These are phyloP conservation scores for Thielaviopsis ethacetica DNA, from an alignment of 2,329 filamentous ascomycete genomes.

Conservation along the genomic window DNA sequence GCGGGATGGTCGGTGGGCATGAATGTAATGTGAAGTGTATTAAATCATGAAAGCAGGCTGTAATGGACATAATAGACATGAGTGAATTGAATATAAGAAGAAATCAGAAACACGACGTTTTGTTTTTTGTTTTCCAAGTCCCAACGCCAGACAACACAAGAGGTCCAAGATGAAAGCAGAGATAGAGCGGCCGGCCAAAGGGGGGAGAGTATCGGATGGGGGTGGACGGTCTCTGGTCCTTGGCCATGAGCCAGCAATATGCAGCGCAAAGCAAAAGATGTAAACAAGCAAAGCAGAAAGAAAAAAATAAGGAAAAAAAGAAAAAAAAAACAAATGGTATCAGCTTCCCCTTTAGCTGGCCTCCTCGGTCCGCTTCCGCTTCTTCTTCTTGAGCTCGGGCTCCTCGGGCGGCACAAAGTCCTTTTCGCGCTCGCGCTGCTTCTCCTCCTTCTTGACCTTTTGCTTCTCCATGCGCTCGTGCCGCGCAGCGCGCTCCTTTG, in stretches of 20 bases:
- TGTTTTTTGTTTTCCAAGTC: neutral
- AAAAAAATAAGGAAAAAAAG: neutral
- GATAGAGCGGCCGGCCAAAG: neutral
- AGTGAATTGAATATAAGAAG: neutral
- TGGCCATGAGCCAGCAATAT: neutral
- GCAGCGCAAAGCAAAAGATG: neutral
- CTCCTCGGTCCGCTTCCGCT: conserved; percentile 32
- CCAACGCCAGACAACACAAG: conserved; percentile 1
- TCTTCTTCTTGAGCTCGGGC: conserved; percentile 43
- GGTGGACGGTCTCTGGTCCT: neutral
- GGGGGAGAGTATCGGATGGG: no score
- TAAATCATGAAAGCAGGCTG: neutral
- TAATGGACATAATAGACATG: neutral
- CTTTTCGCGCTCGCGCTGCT: conserved; percentile 66
- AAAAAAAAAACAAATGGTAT: conserved; percentile 8
- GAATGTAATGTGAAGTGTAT: neutral
- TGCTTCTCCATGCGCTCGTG: conserved; percentile 74
- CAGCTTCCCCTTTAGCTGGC: conserved; percentile 14
- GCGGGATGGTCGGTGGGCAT: neutral
- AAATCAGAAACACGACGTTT: neutral
- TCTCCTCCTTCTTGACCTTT: conserved; percentile 74
- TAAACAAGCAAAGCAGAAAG: neutral
- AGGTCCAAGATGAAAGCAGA: neutral
- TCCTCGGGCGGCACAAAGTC: conserved; percentile 83
- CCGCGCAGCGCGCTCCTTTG: conserved; percentile 68